Evolutionary conservation across 2,329 filamentous ascomycete species (phyloP).

Genomic region (Aspergillus sp.): DNA sequence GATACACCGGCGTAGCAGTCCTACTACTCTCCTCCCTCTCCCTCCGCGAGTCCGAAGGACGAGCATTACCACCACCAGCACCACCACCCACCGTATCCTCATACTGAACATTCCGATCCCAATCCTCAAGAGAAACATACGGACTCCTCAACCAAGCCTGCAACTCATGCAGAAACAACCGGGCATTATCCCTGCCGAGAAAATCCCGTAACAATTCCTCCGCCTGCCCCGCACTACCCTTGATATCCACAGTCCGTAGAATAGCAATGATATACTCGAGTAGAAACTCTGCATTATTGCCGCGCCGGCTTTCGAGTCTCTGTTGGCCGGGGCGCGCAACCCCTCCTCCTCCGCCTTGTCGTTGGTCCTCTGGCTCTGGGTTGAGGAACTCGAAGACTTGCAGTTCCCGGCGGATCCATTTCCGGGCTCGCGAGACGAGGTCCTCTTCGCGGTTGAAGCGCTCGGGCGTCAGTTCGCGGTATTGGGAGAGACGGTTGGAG

Average conservation of each 20-base stretch:
- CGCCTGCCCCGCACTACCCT: constrained; percentile 74
- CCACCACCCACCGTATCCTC: constrained; percentile 20
- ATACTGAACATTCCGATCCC: constrained; percentile 82
- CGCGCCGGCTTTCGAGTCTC: constrained; percentile 48
- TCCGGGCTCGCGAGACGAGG: constrained; percentile 73
- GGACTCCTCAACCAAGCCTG: constrained; percentile 81
- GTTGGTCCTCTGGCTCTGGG: constrained; percentile 31
- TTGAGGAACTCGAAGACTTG: constrained; percentile 76
- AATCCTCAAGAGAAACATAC: constrained; percentile 68
- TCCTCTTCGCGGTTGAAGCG: constrained; percentile 65
- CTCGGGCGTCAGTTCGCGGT: constrained; percentile 70
- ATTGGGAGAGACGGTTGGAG: constrained; percentile 74
- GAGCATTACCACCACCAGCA: too few species aligned
- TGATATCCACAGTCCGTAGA: constrained; percentile 78
- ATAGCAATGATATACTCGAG: constrained; percentile 85
- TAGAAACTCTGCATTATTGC: constrained; percentile 77
- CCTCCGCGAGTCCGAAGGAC: background rate
- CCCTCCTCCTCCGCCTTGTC: background rate
- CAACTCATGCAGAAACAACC: constrained; percentile 81
- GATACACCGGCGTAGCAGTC: constrained; percentile 27
- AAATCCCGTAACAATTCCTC: constrained; percentile 79
- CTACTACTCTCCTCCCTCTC: constrained; percentile 15
- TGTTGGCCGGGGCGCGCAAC: constrained; percentile 32
- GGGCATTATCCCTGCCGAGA: constrained; percentile 70
- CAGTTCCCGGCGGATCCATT: constrained; percentile 81